Base-by-base conservation (phyloP, 345 rosid species). In the Populus davidiana region DNA sequence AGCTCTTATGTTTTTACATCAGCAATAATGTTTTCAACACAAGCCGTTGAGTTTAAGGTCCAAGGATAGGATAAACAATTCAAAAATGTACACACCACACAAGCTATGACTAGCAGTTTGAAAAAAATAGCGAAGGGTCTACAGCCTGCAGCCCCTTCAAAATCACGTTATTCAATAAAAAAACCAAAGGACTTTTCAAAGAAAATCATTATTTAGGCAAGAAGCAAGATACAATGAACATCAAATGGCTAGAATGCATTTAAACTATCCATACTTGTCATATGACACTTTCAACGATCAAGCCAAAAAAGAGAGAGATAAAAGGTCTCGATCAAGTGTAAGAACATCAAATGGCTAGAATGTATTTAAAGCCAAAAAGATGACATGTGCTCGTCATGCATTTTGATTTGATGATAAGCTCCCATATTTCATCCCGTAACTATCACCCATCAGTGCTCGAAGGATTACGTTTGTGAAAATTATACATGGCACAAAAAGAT, bases 51-150 rank as follows among this genome's bases (percentile, higher is more conserved):
- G 52, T 31, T 61, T 36, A 11, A 68, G 50, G 70, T 33, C 59
- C 74, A 67, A 71, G 63, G 80, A 86, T 80, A 83, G 69, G 68
- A 73, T 72, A 66, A 61, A 73, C 17, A 78, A 76, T 52, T 71
- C 14, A 65, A 74, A 64, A 62, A 76, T 35, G 20, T 20, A 69
- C 72, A 41, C 44, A 49, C 56, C 67, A 41, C 41, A 71, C 8
- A 70, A 36, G 70, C 23, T 9, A 47, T 20, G 79, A 69, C 68
- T 70, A 14, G 38, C 73, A 52, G 23, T 14, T 14, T 66, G n/a
- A 63, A 31, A 9, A 33, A 79, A 71, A 59, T 52, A 23, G 10
- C 80, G 70, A 52, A 65, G 25, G 8, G 25, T 72, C 64, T 23
- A 25, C 63, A 56, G 67, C 14, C 18, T 35, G 38, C 72, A 17